These are phyloP conservation scores for Pseudogymnoascus sp. DNA, from an alignment of 2,329 filamentous ascomycete species.

Conservation along the genomic window DNA sequence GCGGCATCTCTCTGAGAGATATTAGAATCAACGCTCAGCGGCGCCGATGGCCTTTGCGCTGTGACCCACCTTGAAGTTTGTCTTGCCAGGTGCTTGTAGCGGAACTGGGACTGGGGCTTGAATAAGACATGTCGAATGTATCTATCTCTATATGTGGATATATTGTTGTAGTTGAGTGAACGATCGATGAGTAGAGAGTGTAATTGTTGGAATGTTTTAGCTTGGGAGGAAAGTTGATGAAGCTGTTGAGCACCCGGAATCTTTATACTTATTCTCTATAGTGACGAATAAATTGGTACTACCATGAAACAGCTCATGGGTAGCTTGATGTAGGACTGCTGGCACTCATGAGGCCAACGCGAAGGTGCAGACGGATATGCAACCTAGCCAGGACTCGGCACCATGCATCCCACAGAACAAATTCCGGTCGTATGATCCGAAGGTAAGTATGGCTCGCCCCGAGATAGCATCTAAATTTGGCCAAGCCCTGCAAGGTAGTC, in stretches of 20 bases:
- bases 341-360: slow-evolving; percentile 9
- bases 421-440: slow-evolving; percentile 10
- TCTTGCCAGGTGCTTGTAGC: slow-evolving; percentile 30
- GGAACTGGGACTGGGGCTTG: slow-evolving; percentile 23
- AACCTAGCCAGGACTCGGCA: slow-evolving; percentile 9
- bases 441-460: background rate
- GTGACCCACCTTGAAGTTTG: slow-evolving; percentile 31
- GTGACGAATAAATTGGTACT: slow-evolving; percentile 1
- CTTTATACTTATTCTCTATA: slow-evolving; percentile 9
- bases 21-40: slow-evolving; percentile 19
- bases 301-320: slow-evolving; percentile 10
- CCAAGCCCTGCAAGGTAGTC: background rate
- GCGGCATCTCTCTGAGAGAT: slow-evolving; percentile 47
- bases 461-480: slow-evolving; percentile 4
- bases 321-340: slow-evolving; percentile 3
- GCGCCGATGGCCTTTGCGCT: slow-evolving; percentile 23
- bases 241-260: background rate
- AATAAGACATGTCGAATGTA: slow-evolving; percentile 25
- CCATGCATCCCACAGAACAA: slow-evolving; percentile 9
- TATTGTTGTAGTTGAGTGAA: background rate
- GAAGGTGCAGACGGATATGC: slow-evolving; percentile 9
- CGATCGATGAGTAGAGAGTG: background rate
- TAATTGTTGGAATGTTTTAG: background rate
- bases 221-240: background rate
- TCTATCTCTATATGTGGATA: background rate